Evolutionary conservation across 2,329 filamentous ascomycete species (phyloP).

Genomic region (Xylariomycetidae sp.): DNA sequence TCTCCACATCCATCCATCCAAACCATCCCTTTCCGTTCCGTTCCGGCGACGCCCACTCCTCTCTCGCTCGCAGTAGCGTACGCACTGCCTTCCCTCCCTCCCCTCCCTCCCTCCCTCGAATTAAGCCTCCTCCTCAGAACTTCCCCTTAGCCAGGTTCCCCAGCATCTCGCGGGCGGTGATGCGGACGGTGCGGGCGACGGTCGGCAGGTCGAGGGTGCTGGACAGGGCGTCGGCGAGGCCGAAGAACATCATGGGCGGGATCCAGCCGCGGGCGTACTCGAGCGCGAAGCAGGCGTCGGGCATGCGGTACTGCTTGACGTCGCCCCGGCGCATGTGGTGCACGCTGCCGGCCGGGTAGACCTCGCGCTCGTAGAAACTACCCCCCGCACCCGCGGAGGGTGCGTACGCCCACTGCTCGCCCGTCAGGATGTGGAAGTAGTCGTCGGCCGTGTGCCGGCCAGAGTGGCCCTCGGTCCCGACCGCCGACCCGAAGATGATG

Average conservation of each 20-base stretch:
- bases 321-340: constrained; percentile 68
- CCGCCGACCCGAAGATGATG: constrained; percentile 78
- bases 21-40: too few species aligned
- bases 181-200: constrained; percentile 69
- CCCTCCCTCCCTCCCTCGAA: too few species aligned
- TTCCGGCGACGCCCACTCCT: too few species aligned
- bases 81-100: too few species aligned
- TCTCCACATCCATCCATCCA: constrained; percentile 1
- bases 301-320: constrained; percentile 82
- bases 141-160: constrained; percentile 66
- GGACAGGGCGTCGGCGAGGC: constrained; percentile 74
- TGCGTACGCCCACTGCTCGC: constrained; percentile 71
- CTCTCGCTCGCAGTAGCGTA: too few species aligned
- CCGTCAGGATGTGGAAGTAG: constrained; percentile 87
- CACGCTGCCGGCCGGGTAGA: constrained; percentile 64
- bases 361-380: constrained; percentile 60
- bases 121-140: constrained; percentile 45
- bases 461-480: constrained; percentile 83
- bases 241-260: constrained; percentile 87
- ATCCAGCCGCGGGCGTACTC: constrained; percentile 89
- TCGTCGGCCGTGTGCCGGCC: constrained; percentile 89
- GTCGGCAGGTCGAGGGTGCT: constrained; percentile 85
- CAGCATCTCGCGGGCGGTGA: constrained; percentile 75
- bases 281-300: constrained; percentile 70
- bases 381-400: too few species aligned